phyloP scores from a whole-genome alignment of 208 protist species.

The Trypanosoma vivax region DNA sequence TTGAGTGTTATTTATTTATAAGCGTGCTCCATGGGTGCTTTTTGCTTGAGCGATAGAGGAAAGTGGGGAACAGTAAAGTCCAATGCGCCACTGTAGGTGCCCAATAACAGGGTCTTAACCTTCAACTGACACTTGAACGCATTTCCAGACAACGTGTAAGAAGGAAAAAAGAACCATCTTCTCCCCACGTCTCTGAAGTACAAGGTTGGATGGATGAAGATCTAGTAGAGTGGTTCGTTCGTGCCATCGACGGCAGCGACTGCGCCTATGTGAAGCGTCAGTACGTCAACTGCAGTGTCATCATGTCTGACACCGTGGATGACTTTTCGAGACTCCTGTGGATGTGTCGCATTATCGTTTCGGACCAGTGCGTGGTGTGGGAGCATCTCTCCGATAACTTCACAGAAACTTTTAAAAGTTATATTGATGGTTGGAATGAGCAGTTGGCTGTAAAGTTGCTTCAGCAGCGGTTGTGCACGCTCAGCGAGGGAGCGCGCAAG shows the following conservation, averaged over 20 bases:
- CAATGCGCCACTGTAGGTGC: no score
- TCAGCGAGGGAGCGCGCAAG: neutral
- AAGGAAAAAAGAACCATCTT: no score
- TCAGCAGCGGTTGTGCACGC: slow-evolving; percentile 24
- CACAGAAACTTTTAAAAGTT: slow-evolving; percentile 17
- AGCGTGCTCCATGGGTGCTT: no score
- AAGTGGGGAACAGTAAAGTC: no score
- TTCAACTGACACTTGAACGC: no score
- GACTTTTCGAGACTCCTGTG: slow-evolving; percentile 21
- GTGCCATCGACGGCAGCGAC: slow-evolving; percentile 38
- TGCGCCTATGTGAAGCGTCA: slow-evolving; percentile 43
- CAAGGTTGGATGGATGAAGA: slow-evolving; percentile 9
- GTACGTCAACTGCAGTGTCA: slow-evolving; percentile 22
- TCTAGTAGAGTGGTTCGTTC: slow-evolving; percentile 29
- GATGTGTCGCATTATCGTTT: slow-evolving; percentile 45
- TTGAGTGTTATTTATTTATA: no score
- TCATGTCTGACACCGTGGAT: neutral
- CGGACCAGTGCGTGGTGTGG: slow-evolving; percentile 72
- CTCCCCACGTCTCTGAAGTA: no score
- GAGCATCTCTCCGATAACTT: slow-evolving; percentile 45
- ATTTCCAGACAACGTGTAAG: no score
- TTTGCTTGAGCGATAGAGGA: no score
- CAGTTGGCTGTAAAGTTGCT: slow-evolving; percentile 75
- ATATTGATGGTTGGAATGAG: slow-evolving; percentile 72
- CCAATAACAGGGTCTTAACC: no score